Base-by-base conservation (phyloP, 2,329 filamentous ascomycete genomes). In the Rhynchosporium secalis region DNA sequence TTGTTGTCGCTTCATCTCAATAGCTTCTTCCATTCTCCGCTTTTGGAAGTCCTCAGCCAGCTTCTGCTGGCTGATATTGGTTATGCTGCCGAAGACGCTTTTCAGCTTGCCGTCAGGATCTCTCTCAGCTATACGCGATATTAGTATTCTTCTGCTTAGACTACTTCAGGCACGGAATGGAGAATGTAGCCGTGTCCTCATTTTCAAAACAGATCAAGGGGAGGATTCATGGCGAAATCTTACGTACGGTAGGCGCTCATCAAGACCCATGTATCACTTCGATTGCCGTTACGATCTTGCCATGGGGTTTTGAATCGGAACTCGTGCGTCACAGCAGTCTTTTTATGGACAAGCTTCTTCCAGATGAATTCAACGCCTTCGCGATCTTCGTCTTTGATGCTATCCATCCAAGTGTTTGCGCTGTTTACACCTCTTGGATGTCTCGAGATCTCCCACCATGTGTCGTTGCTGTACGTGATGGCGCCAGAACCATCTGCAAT, bases 41-140 rank as follows among this genome's bases (percentile, higher is more conserved):
- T 84, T 91, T 74, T 96, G 90, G 40, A 92, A 86, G 52, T 88
- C 86, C 74, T 96, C 91, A 1, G 91, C 91, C 80, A 88, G 88
- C 74, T 96, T 96, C 73, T 95, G 90, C 59, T 89, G 85, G 20
- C 89, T 92, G 66, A 96, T 96, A 71, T 96, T 91, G 0, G 91
- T 94, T 57, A 96, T 88, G 71, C 87, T 90, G 58, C 89, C 90
- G 69, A 93, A 92, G 2, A 92, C 87, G 65, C 87, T 86, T 76
- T 91, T 91, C 57, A 92, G 80, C 33, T 79, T 77, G 3, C 88
- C 89, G 33, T 84, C 77, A 1, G 79, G 76, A 64, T 88, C 81
- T 70, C 83, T 88, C 69, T 93, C 89, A 0, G 89, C 33, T 36
- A 10, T 36, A 6, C 6, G 9, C 6, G 9, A 36, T 36, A 10